phyloP scores from a whole-genome alignment of 352 stramenopile genomes.

The Globisporangium spiculum region DNA sequence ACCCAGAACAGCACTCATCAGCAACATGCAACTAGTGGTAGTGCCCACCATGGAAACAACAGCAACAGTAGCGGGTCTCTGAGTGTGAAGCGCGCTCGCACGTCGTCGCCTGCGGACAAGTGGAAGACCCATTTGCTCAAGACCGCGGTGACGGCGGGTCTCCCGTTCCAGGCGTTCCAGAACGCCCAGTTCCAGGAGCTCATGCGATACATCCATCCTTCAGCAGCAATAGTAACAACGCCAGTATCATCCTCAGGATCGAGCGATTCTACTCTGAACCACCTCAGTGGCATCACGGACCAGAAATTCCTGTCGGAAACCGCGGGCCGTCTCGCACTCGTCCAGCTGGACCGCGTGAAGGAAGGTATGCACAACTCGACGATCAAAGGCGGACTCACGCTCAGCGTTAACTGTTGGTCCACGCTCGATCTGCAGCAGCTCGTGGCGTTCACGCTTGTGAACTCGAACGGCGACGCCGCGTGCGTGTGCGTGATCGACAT shows the following conservation, averaged over 20 bases:
- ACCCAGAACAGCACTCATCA: not conserved
- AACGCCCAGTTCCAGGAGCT: conserved; percentile 44
- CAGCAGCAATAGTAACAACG: not conserved
- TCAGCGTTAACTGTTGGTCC: conserved; percentile 71
- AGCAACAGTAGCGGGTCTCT: not conserved
- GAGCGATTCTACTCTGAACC: not conserved
- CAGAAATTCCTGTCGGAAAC: conserved; percentile 37
- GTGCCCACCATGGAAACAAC: not conserved
- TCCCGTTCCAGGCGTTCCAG: conserved; percentile 39
- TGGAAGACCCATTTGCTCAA: conserved; percentile 29
- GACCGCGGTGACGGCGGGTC: conserved; percentile 29
- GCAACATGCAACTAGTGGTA: not conserved
- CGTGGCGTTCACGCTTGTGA: conserved; percentile 73
- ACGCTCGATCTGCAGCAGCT: conserved; percentile 64
- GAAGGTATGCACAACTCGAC: conserved; percentile 82
- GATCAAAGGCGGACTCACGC: conserved; percentile 73
- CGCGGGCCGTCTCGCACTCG: conserved; percentile 29
- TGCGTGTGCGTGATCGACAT: conserved; percentile 66
- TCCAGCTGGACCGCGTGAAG: conserved; percentile 76
- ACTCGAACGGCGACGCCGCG: conserved; percentile 73
- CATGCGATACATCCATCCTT: conserved; percentile 27
- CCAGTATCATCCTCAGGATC: not conserved
- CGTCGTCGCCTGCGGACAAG: too few relatives aligned
- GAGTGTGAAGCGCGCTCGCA: conserved; percentile 6
- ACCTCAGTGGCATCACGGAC: conserved; percentile 23